These are phyloP conservation scores for Pseudoperonospora humuli DNA, from an alignment of 352 stramenopile genomes.

Conservation along the genomic window DNA sequence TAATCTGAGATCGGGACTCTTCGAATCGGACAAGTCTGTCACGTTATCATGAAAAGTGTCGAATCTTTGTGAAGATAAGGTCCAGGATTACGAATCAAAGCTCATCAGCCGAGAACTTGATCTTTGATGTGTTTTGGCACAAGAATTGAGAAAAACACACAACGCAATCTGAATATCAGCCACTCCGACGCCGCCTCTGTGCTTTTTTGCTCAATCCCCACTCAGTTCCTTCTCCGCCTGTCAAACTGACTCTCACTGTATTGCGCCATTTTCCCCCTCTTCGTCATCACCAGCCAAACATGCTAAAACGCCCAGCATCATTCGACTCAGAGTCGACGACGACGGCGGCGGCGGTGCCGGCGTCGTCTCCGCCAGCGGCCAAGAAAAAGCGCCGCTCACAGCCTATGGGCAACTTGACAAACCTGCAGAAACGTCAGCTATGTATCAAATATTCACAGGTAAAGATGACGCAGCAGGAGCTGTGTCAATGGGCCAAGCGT, in stretches of 20 bases:
- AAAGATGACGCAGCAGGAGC: conserved; percentile 58
- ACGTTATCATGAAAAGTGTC: no score
- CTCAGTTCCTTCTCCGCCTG: conserved; percentile 2
- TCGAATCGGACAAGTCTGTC: no score
- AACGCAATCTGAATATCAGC: no score
- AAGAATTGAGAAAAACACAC: no score
- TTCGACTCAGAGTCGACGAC: background rate
- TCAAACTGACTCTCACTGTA: conserved; percentile 28
- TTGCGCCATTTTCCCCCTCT: conserved; percentile 18
- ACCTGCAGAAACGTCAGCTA: conserved; percentile 49
- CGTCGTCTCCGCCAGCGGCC: conserved; percentile 3
- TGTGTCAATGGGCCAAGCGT: conserved; percentile 49
- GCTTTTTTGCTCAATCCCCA: background rate
- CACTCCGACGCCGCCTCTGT: no score
- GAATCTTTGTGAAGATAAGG: no score
- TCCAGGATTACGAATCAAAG: no score
- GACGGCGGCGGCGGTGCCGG: background rate
- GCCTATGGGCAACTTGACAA: conserved; percentile 53
- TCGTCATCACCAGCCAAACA: conserved; percentile 8
- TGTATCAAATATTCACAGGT: conserved; percentile 48
- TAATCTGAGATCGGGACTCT: no score
- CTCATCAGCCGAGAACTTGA: no score
- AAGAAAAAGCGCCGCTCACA: conserved; percentile 43
- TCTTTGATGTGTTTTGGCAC: no score
- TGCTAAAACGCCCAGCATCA: conserved; percentile 22